A percentile compares a stretch with the other conserved stretches of the same genome.
phyloP scores from a whole-genome alignment of 1,284 basidiomycete genomes.

The Puccinia coronata region DNA sequence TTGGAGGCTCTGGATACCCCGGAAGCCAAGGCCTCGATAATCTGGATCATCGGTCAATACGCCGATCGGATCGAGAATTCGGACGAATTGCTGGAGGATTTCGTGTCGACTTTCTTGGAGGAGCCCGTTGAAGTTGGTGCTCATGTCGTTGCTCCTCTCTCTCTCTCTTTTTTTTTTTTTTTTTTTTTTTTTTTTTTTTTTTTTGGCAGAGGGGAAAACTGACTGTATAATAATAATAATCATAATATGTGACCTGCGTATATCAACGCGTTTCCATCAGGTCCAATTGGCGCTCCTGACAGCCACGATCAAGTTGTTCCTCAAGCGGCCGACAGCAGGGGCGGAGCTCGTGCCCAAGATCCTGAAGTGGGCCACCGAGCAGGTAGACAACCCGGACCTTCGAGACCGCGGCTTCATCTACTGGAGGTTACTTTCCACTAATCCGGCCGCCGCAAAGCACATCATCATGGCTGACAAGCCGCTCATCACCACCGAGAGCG shows the following conservation, averaged over 20 bases:
- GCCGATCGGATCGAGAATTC: constrained; percentile 94
- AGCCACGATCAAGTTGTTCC: constrained; percentile 92
- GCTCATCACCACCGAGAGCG: constrained; percentile 94
- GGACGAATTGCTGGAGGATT: constrained; percentile 89
- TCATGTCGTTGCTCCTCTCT: constrained; percentile 48
- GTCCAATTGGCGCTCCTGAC: constrained; percentile 94
- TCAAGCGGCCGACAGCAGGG: constrained; percentile 86
- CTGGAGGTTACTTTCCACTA: constrained; percentile 93
- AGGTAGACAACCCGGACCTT: constrained; percentile 94
- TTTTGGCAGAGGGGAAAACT: too few relatives aligned
- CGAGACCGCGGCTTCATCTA: constrained; percentile 99
- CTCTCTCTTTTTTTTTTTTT: too few relatives aligned
- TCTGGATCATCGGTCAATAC: constrained; percentile 98
- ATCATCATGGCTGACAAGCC: constrained; percentile 93
- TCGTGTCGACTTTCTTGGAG: constrained; percentile 87
- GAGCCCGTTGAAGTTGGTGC: constrained; percentile 85
- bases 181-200: too few relatives aligned
- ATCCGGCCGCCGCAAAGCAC: constrained; percentile 78
- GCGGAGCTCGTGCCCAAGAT: constrained; percentile 93
- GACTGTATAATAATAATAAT: too few relatives aligned
- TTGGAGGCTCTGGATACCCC: constrained; percentile 90
- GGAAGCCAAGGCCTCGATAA: constrained; percentile 92
- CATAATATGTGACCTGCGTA: too few relatives aligned
- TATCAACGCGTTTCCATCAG: constrained; percentile 58
- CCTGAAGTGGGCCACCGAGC: constrained; percentile 94